Evolutionary conservation across 306 rosid genomes (phyloP).

Genomic region (Cicer yamashitae): DNA sequence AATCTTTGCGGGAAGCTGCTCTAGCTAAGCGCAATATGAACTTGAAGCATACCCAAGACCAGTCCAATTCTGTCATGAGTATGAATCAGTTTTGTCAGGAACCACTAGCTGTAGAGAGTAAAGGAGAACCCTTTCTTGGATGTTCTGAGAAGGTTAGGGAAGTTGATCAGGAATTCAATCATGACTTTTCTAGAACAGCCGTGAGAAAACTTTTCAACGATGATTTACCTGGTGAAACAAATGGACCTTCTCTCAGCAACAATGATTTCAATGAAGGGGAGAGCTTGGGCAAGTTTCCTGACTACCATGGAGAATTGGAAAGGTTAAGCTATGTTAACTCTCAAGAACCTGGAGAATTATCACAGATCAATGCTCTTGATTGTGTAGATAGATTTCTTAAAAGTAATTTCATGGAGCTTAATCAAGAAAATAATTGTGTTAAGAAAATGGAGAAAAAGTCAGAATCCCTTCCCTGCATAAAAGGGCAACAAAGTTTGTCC

Average conservation of each 20-base stretch:
- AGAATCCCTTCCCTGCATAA: conserved; percentile 49
- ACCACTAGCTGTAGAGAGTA: conserved; percentile 39
- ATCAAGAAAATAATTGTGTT: conserved; percentile 50
- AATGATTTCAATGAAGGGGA: conserved; percentile 45
- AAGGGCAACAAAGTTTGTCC: conserved; percentile 69
- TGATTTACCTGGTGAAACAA: conserved; percentile 47
- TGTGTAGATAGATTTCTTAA: conserved; percentile 79
- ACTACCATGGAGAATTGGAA: conserved; percentile 53
- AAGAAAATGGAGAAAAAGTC: conserved; percentile 51
- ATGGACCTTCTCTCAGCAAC: conserved; percentile 43
- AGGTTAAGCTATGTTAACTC: conserved; percentile 82
- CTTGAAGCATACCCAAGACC: conserved; percentile 40
- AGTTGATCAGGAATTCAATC: conserved; percentile 46
- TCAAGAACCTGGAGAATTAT: conserved; percentile 89
- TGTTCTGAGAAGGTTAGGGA: conserved; percentile 46
- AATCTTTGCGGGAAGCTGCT: conserved; percentile 64
- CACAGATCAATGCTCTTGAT: conserved; percentile 85
- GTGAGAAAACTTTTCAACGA: conserved; percentile 85
- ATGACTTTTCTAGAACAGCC: conserved; percentile 56
- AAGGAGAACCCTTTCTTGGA: conserved; percentile 39
- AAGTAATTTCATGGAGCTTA: conserved; percentile 58
- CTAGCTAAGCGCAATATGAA: conserved; percentile 55
- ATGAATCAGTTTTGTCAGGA: conserved; percentile 40
- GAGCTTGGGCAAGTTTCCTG: conserved; percentile 50
- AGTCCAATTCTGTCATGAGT: conserved; percentile 46